These are phyloP conservation scores for Aspergillus hortae DNA, from an alignment of 2,329 filamentous ascomycete genomes.

Conservation along the genomic window DNA sequence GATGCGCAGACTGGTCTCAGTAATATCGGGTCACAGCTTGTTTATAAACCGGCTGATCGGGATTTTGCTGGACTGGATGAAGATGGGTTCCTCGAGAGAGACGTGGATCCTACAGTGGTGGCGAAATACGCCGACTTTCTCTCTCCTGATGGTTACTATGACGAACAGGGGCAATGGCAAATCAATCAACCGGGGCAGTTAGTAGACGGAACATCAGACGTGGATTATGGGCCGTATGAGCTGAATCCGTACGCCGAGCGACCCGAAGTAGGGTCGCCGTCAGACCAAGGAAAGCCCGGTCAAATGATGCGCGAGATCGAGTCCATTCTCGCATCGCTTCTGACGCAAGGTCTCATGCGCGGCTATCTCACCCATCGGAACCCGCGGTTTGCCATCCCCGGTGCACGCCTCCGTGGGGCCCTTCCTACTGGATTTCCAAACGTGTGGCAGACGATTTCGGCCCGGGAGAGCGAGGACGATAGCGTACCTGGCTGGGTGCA, in stretches of 20 bases:
- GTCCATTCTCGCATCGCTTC: slow-evolving; percentile 69
- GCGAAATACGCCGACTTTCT: slow-evolving; percentile 35
- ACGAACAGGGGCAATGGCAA: slow-evolving; percentile 26
- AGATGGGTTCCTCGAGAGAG: slow-evolving; percentile 6
- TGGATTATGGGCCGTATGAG: slow-evolving; percentile 43
- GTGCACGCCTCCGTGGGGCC: slow-evolving; percentile 50
- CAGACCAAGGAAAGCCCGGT: slow-evolving; percentile 26
- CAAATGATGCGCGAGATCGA: slow-evolving; percentile 65
- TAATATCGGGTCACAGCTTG: slow-evolving; percentile 25
- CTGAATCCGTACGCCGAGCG: slow-evolving; percentile 55
- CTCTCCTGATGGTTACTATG: slow-evolving; percentile 32
- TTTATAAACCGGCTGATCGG: slow-evolving; percentile 27
- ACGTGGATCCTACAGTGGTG: slow-evolving; percentile 12
- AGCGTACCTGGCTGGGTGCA: slow-evolving; percentile 75
- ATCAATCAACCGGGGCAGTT: slow-evolving; percentile 21
- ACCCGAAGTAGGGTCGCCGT: slow-evolving; percentile 10
- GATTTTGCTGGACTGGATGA: slow-evolving; percentile 28
- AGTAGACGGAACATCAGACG: slow-evolving; percentile 26
- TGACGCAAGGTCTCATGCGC: slow-evolving; percentile 75
- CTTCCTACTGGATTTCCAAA: slow-evolving; percentile 61
- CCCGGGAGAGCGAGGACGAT: slow-evolving; percentile 57
- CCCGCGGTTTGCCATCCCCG: slow-evolving; percentile 76
- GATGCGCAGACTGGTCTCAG: slow-evolving; percentile 12
- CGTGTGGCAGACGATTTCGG: slow-evolving; percentile 65
- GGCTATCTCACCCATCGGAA: slow-evolving; percentile 79